Percentiles rank a stretch among this genome's conserved stretches.
Conservation (phyloP, 192 early-diverging fungal species). For the Ambispora gerdemannii region DNA sequence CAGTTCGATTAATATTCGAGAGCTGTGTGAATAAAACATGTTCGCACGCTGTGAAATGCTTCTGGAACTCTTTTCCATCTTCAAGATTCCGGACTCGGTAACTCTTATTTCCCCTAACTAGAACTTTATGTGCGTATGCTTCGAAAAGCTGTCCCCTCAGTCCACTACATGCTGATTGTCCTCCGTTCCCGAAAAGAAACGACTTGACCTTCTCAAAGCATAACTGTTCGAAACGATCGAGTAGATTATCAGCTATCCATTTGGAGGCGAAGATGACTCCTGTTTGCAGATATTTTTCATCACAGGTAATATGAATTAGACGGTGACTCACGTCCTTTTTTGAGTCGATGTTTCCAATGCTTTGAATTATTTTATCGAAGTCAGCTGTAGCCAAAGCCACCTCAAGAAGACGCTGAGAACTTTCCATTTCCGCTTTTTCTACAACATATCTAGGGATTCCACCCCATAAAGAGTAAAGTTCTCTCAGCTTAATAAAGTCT, state of each 20-base stretch:
- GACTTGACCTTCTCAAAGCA: conserved; percentile 6
- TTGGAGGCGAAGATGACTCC: conserved; percentile 20
- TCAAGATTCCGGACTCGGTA: conserved; percentile 17
- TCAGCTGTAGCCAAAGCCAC: neutral
- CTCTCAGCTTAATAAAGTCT: conserved; percentile 1
- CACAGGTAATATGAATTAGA: conserved; percentile 21
- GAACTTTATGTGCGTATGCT: conserved; percentile 14
- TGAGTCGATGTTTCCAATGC: conserved; percentile 17
- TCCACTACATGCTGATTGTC: conserved; percentile 5
- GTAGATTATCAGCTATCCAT: conserved; percentile 19
- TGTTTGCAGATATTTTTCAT: conserved; percentile 13
- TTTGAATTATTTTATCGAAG: conserved; percentile 13
- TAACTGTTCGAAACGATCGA: conserved; percentile 5
- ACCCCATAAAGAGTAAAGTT: conserved; percentile 11
- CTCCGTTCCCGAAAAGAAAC: neutral
- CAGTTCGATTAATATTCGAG: conserved; percentile 4
- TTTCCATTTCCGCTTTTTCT: conserved; percentile 14
- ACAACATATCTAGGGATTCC: conserved; percentile 16
- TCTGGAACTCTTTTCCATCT: conserved; percentile 3
- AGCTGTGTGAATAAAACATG: conserved; percentile 20
- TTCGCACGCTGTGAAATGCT: conserved; percentile 4
- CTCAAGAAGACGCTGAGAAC: conserved; percentile 12
- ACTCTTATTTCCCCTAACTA: neutral
- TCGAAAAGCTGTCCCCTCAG: conserved; percentile 10
- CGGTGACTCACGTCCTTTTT: neutral